These are phyloP conservation scores for Phytophthora sansomeana DNA, from an alignment of 352 stramenopile species.

Conservation along the genomic window DNA sequence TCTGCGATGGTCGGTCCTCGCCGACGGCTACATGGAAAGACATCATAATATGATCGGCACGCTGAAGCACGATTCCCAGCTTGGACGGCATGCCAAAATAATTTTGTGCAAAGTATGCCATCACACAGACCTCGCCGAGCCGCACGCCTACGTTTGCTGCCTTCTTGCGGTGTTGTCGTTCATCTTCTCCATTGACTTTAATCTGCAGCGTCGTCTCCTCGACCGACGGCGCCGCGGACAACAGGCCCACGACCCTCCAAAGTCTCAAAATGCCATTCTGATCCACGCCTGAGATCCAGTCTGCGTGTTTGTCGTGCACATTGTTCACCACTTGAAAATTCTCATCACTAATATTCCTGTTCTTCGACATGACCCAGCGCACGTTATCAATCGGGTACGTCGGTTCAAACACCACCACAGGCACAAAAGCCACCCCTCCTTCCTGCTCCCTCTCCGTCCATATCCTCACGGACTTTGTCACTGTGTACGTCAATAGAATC, in stretches of 20 bases:
- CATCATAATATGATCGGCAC: slow-evolving; percentile 76
- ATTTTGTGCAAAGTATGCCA: slow-evolving; percentile 85
- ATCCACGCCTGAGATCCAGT: slow-evolving; percentile 85
- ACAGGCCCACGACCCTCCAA: slow-evolving; percentile 62
- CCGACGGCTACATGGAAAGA: slow-evolving; percentile 73
- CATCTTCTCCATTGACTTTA: slow-evolving; percentile 76
- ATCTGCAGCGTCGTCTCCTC: slow-evolving; percentile 73
- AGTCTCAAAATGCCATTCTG: slow-evolving; percentile 67
- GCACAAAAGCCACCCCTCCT: slow-evolving; percentile 31
- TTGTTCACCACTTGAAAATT: slow-evolving; percentile 63
- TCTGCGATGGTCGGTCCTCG: slow-evolving; percentile 44
- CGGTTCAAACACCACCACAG: slow-evolving; percentile 62
- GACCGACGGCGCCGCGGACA: slow-evolving; percentile 43
- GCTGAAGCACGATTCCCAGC: slow-evolving; percentile 81
- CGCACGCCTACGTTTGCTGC: slow-evolving; percentile 4
- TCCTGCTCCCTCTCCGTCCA: slow-evolving; percentile 57
- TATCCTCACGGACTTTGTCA: slow-evolving; percentile 56
- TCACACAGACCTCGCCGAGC: slow-evolving; percentile 72
- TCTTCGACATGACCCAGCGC: slow-evolving; percentile 84
- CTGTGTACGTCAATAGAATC: slow-evolving; percentile 81
- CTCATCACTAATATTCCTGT: slow-evolving; percentile 83
- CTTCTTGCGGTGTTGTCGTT: slow-evolving; percentile 3
- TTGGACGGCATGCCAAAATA: slow-evolving; percentile 75
- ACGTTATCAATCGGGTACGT: slow-evolving; percentile 67
- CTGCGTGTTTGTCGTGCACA: slow-evolving; percentile 52